Conservation (phyloP, 2,329 filamentous ascomycete genomes). For the Penicillium vulpinum region DNA sequence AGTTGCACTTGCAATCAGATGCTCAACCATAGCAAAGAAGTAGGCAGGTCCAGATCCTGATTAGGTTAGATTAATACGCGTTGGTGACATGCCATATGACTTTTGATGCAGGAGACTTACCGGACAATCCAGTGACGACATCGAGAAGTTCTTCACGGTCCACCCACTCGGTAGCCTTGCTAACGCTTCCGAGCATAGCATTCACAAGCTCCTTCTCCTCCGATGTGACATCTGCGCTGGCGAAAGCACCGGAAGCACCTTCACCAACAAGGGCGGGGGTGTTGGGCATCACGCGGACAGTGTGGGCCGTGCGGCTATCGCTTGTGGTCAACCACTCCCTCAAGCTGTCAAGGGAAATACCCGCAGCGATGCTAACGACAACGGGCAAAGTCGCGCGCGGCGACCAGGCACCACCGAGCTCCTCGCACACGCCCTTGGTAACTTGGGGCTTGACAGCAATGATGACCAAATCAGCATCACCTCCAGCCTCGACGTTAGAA, state of each 20-base stretch:
- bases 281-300: constrained; percentile 40
- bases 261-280: constrained; percentile 36
- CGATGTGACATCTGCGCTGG: constrained; percentile 26
- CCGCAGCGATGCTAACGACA: constrained; percentile 37
- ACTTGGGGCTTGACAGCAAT: constrained; percentile 40
- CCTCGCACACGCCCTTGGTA: constrained; percentile 34
- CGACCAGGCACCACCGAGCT: constrained; percentile 31
- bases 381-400: constrained; percentile 27
- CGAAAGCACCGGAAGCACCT: constrained; percentile 34
- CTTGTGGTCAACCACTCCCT: constrained; percentile 30
- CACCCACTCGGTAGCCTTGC: constrained; percentile 38
- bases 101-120: constrained; percentile 19
- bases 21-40: constrained; percentile 41
- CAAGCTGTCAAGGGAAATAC: constrained; percentile 35
- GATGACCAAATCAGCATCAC: constrained; percentile 32
- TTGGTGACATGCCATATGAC: not conserved
- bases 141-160: constrained; percentile 36
- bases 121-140: constrained; percentile 39
- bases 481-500: constrained; percentile 29
- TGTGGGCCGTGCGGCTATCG: constrained; percentile 28
- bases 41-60: constrained; percentile 39
- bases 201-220: constrained; percentile 35
- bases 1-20: constrained; percentile 35
- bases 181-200: constrained; percentile 31
- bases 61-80: not conserved